Evolutionary conservation across 176 grass and related monocot species (phyloP).

Genomic region (Tuctoria greenei): DNA sequence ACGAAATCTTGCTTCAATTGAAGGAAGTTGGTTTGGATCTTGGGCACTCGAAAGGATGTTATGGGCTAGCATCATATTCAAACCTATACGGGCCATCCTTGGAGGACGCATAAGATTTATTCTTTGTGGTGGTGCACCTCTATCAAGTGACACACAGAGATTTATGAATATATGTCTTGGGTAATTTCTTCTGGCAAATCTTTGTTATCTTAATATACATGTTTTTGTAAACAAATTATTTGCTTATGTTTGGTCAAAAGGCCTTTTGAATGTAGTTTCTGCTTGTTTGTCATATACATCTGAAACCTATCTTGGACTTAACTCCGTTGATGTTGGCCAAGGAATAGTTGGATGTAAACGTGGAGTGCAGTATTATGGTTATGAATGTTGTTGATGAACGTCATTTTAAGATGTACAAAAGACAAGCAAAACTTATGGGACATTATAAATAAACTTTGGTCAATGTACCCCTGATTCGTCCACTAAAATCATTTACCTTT

Average conservation of each 20-base stretch:
- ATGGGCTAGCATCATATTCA: conserved; percentile 71
- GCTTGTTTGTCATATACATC: not conserved
- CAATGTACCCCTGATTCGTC: not conserved
- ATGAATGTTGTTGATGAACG: not conserved
- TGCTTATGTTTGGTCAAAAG: not conserved
- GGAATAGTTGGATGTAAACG: not conserved
- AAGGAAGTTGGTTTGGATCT: conserved; percentile 72
- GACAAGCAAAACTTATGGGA: not conserved
- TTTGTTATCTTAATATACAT: conserved; percentile 6
- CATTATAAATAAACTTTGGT: not conserved
- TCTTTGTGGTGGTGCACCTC: conserved; percentile 82
- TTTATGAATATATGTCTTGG: conserved; percentile 91
- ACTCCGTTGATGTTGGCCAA: not conserved
- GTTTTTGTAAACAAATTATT: not conserved
- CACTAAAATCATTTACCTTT: not conserved
- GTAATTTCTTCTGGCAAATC: conserved; percentile 44
- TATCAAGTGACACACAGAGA: conserved; percentile 85
- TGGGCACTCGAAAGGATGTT: conserved; percentile 69
- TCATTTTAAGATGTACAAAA: not conserved
- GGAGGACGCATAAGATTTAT: conserved; percentile 76
- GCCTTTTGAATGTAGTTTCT: not conserved
- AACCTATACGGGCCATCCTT: conserved; percentile 62
- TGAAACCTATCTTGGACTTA: not conserved
- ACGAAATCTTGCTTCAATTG: conserved; percentile 59
- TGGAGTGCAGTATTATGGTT: too few species aligned